Base-by-base conservation (phyloP, 306 rosid genomes). In the Dryas drummondii region DNA sequence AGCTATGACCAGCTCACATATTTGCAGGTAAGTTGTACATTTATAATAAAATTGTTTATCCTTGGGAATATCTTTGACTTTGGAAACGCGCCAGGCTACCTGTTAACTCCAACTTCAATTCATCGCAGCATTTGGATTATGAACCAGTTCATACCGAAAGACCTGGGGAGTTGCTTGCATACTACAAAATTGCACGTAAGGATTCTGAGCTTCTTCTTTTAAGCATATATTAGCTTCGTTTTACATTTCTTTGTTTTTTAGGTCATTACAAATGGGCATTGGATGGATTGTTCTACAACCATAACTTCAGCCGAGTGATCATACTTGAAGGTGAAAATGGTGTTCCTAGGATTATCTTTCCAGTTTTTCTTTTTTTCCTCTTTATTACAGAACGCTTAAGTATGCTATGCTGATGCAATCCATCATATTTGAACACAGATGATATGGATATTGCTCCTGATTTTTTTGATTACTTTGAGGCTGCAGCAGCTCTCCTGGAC, bases 361-460 rank as follows among this genome's bases (percentile, higher is more conserved):
- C 27, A 14, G 4, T 58, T 54, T 22, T 44, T 46, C 17, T 73
- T 52, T 53, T 14, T 45, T 50, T 52, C 16, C 26, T 52, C 44
- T 71, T 12, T 75, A 44, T 71, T 37, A 32, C 65, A 5, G 16
- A 37, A 6, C 6, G 13, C 6, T 32, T 0, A 80, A 48, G 61
- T 52, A 72, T 52, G 58, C 52, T 57, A 63, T 73, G 54, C 68
- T 88, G 63, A 85, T 53, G 4, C 46, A 42, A 37, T 51, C 50
- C 73, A 53, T 72, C 66, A 9, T 26, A 22, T 73, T 83, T 68
- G 71, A 80, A 68, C 76, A 70, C 90, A 94, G 98, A 91, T 86
- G 98, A 94, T 81, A 91, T 94, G 98, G 98, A 91, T 86, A 94
- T 94, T 79, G 96, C 98, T 62, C 96, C 97, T 15, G 98, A 94